These are phyloP conservation scores for Cotoneaster glaucophyllus DNA, from an alignment of 306 rosid species.

Conservation along the genomic window DNA sequence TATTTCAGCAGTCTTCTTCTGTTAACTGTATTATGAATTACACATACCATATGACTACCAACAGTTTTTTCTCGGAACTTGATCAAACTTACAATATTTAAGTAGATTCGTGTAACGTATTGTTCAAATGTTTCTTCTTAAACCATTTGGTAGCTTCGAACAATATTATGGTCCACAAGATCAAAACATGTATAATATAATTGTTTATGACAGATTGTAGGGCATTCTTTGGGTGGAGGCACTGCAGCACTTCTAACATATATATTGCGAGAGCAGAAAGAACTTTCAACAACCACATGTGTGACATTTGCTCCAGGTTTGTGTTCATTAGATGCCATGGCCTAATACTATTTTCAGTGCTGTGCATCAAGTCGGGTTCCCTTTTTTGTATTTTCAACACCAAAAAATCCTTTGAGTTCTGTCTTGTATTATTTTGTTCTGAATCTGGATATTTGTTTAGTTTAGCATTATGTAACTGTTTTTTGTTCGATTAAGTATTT, in stretches of 20 bases:
- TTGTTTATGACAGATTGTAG: constrained; percentile 57
- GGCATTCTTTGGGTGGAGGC: constrained; percentile 98
- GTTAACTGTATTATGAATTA: too few species aligned
- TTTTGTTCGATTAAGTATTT: neutral
- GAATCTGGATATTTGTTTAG: neutral
- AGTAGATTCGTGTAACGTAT: neutral
- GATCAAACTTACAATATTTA: too few species aligned
- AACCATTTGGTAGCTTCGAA: neutral
- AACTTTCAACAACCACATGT: constrained; percentile 61
- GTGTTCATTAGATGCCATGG: constrained; percentile 4
- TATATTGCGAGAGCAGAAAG: constrained; percentile 81
- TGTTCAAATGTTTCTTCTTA: neutral
- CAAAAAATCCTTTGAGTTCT: neutral
- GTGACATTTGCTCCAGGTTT: constrained; percentile 94
- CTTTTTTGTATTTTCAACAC: constrained; percentile 3
- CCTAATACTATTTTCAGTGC: constrained; percentile 2
- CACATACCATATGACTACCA: too few species aligned
- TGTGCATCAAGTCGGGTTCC: neutral
- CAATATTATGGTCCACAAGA: neutral
- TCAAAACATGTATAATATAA: neutral
- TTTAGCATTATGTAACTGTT: too few species aligned
- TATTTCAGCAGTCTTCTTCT: neutral
- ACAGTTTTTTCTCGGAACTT: too few species aligned
- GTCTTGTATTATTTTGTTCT: constrained; percentile 2
- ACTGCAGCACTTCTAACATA: constrained; percentile 92